phyloP scores from a whole-genome alignment of 495 filamentous ascomycete species.

The Paragyromitra xinjiangensis region DNA sequence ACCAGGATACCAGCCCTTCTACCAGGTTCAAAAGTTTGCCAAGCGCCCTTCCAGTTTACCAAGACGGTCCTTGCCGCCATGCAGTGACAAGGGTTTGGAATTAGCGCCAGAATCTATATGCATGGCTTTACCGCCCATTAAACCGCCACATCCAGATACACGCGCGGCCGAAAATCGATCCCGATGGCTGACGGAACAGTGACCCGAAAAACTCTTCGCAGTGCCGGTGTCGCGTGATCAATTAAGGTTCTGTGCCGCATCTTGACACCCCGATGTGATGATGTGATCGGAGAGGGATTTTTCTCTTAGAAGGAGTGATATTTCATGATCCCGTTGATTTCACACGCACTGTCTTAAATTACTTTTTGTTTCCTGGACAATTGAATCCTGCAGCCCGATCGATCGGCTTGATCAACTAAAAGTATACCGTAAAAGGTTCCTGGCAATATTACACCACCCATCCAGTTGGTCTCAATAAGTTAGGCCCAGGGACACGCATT shows the following conservation, averaged over 20 bases:
- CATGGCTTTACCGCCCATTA: slow-evolving; percentile 3
- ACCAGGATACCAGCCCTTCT: neutral
- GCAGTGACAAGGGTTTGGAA: neutral
- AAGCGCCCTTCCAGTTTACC: slow-evolving; percentile 5
- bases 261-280: neutral
- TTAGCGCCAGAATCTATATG: slow-evolving; percentile 16
- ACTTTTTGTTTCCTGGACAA: neutral
- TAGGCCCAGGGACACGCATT: neutral
- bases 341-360: slow-evolving; percentile 5
- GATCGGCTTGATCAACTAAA: neutral
- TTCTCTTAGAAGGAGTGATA: slow-evolving; percentile 4
- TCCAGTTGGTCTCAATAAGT: neutral
- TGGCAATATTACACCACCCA: neutral
- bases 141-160: slow-evolving; percentile 10
- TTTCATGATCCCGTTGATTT: slow-evolving; percentile 1
- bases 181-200: neutral
- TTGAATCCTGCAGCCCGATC: neutral
- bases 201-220: neutral
- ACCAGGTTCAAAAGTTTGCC: slow-evolving; percentile 5
- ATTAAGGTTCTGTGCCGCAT: neutral
- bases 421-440: neutral
- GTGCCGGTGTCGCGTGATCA: neutral
- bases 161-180: slow-evolving; percentile 14
- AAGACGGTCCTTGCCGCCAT: neutral
- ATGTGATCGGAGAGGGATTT: neutral